Conservation (phyloP, 768 basidiomycete genomes). For the Asterophora parasitica region DNA sequence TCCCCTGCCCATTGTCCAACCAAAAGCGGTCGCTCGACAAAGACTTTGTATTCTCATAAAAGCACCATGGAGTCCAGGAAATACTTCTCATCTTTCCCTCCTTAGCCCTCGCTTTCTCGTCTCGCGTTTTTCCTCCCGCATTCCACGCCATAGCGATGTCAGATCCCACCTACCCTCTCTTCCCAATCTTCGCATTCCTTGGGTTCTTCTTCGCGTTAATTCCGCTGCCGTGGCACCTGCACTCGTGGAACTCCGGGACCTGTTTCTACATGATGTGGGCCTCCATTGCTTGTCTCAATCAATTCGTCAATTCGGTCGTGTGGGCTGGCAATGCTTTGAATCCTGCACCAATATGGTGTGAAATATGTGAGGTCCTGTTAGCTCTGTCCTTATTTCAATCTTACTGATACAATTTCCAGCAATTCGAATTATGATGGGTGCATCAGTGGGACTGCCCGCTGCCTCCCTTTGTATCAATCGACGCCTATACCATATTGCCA, state of each 20-base stretch:
- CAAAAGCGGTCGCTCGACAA: not conserved
- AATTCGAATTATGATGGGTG: conserved; percentile 4
- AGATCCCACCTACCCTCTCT: conserved; percentile 31
- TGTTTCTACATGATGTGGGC: conserved; percentile 45
- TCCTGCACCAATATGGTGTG: conserved; percentile 55
- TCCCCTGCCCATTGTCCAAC: not conserved
- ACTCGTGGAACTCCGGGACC: conserved; percentile 45
- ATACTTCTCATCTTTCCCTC: too few species aligned
- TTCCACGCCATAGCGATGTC: conserved; percentile 3
- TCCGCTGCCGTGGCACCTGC: conserved; percentile 51
- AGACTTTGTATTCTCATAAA: not conserved
- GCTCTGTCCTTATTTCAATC: conserved; percentile 3
- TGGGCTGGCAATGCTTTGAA: conserved; percentile 42
- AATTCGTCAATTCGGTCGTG: conserved; percentile 48
- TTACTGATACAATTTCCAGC: not conserved
- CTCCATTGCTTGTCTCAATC: conserved; percentile 32
- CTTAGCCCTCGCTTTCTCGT: too few species aligned
- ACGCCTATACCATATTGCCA: conserved; percentile 6
- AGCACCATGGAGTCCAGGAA: not conserved
- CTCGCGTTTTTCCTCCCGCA: too few species aligned
- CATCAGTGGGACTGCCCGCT: conserved; percentile 3
- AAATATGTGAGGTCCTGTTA: conserved; percentile 61
- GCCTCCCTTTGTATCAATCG: conserved; percentile 8
- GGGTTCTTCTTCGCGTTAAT: conserved; percentile 41
- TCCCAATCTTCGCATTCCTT: conserved; percentile 36